A percentile compares a stretch with the other conserved stretches of the same genome.
These are phyloP conservation scores for Mimosa bimucronata DNA, from an alignment of 306 rosid species.

Conservation along the genomic window DNA sequence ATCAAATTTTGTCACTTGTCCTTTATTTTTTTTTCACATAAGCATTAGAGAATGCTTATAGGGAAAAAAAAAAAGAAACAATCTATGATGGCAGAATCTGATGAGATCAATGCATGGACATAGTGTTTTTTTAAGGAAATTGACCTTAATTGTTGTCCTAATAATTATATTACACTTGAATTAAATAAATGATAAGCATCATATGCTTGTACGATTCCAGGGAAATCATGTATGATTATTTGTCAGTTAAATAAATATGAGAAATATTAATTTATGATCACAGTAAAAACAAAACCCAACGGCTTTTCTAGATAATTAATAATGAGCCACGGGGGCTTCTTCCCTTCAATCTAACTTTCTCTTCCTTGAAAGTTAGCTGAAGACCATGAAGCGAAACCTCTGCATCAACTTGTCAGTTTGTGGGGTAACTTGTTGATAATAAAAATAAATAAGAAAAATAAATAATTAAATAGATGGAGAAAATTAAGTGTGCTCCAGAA, in stretches of 20 bases:
- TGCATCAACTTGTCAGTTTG: not conserved
- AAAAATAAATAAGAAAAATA: not conserved
- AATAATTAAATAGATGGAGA: not conserved
- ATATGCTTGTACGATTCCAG: not conserved
- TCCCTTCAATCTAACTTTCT: conserved; percentile 48
- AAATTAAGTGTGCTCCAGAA: not conserved
- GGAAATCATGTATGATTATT: not conserved
- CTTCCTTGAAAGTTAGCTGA: conserved; percentile 46
- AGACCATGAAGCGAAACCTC: not conserved
- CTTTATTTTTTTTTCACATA: no score
- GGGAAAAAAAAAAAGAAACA: no score
- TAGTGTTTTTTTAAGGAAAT: no score
- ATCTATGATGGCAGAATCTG: no score
- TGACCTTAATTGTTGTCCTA: no score
- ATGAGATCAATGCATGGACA: no score
- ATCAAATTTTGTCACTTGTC: no score
- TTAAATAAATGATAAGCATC: not conserved
- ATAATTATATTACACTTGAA: not conserved
- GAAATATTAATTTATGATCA: not conserved
- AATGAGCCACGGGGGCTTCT: not conserved
- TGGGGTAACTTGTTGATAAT: not conserved
- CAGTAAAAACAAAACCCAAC: not conserved
- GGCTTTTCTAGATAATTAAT: conserved; percentile 22
- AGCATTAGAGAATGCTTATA: no score
- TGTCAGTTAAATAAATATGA: not conserved